phyloP scores from a whole-genome alignment of 148 eudicot genomes.

The Chenopodium berlandieri region DNA sequence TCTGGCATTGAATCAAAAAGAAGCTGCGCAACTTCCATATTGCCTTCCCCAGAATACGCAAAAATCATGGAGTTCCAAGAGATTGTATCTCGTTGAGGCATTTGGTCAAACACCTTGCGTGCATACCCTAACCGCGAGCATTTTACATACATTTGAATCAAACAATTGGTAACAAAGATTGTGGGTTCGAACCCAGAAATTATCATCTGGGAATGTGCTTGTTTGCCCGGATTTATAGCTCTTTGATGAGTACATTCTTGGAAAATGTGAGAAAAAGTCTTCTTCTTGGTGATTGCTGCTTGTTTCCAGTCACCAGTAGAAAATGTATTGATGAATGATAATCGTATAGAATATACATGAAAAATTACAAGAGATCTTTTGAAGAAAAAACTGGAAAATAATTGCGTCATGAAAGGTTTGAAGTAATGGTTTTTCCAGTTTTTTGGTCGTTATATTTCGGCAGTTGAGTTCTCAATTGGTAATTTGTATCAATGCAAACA shows the following conservation, averaged over 20 bases:
- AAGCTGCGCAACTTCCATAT: slow-evolving; percentile 41
- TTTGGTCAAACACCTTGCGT: slow-evolving; percentile 56
- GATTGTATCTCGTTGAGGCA: slow-evolving; percentile 55
- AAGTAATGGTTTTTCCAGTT: slow-evolving; percentile 14
- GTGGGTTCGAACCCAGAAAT: slow-evolving; percentile 78
- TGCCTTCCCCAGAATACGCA: slow-evolving; percentile 52
- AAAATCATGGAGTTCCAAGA: slow-evolving; percentile 75
- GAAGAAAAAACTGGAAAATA: not conserved
- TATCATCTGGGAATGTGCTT: slow-evolving; percentile 75
- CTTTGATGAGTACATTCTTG: slow-evolving; percentile 60
- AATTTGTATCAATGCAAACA: not conserved
- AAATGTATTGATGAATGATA: slow-evolving; percentile 24
- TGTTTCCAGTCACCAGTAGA: slow-evolving; percentile 15
- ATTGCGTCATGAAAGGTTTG: slow-evolving; percentile 22
- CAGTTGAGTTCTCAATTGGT: not conserved
- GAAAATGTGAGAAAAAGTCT: slow-evolving; percentile 67
- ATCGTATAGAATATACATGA: not conserved
- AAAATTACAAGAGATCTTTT: not conserved
- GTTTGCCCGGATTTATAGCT: slow-evolving; percentile 54
- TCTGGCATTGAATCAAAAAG: slow-evolving; percentile 61
- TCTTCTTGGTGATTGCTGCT: slow-evolving; percentile 11
- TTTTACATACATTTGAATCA: slow-evolving; percentile 65
- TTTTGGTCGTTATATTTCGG: not conserved
- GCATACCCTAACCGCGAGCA: slow-evolving; percentile 53
- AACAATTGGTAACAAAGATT: slow-evolving; percentile 72